These are phyloP conservation scores for Cystobasidium onofrii DNA, from an alignment of 768 basidiomycete genomes.

Conservation along the genomic window DNA sequence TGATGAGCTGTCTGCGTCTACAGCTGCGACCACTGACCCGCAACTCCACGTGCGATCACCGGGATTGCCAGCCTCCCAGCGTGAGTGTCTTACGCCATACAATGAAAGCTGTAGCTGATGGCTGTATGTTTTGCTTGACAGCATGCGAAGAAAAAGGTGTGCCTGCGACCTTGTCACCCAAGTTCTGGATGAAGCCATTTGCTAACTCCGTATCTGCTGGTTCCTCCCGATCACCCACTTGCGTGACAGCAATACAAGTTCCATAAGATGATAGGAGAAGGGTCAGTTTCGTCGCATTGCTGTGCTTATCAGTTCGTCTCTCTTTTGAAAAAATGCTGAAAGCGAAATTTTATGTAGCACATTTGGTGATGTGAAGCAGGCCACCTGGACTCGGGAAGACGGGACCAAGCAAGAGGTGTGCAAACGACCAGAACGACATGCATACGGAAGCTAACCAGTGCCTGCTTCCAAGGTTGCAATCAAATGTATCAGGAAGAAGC, in stretches of 20 bases:
- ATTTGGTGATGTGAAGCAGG: slow-evolving; percentile 33
- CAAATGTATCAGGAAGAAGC: slow-evolving; percentile 91
- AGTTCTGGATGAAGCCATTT: background rate
- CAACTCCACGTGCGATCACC: background rate
- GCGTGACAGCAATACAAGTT: slow-evolving; percentile 2
- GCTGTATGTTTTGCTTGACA: background rate
- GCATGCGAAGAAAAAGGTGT: slow-evolving; percentile 28
- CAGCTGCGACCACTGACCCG: background rate
- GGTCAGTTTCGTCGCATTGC: background rate
- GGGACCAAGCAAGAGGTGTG: slow-evolving; percentile 10
- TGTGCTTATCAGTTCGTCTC: background rate
- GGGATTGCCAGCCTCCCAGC: background rate
- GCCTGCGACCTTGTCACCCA: background rate
- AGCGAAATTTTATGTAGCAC: background rate
- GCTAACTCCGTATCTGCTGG: background rate
- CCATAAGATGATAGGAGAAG: slow-evolving; percentile 26
- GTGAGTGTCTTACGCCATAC: background rate
- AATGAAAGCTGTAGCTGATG: background rate
- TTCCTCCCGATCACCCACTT: background rate
- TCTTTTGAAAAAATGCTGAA: background rate
- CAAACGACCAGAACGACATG: background rate
- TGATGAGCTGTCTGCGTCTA: background rate
- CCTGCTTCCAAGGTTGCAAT: slow-evolving; percentile 60
- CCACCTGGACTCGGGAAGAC: slow-evolving; percentile 28
- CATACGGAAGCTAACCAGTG: no score